Evolutionary conservation across 2,329 filamentous ascomycete genomes (phyloP), one percentile per base, ranked within the genome.

Genomic region (Neofusicoccum sp.): DNA sequence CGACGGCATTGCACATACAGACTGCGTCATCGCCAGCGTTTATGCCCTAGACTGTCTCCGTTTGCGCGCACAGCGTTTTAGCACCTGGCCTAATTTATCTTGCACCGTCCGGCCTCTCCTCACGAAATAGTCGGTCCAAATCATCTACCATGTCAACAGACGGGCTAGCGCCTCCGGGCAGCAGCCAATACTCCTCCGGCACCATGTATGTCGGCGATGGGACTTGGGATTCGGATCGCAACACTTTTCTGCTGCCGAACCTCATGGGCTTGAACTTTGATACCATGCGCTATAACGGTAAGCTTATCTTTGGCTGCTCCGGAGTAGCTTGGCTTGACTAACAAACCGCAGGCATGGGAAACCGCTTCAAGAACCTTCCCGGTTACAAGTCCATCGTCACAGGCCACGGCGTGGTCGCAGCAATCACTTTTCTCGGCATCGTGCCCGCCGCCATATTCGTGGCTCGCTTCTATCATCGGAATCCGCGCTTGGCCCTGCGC

Each of bases 251-350:
- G 61, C 79, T 95, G 58, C 91, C 91, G 39, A 93, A 93, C 71
- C 79, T 95, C 49, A 81, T 88, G 70, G 90, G 90, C 7, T 77
- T 92, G 67, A 91, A 93, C 73, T 91, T 92, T 74, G 89, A 89
- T 56, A 93, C 91, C 5, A 93, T 91, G 87, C 87, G 84, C 73
- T 93, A 92, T 78, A 95, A 95, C 84, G 91, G 90, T 92, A 79
- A 68, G 81, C 70, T 28, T 36, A 2, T 16, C 44, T 28, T 39
- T 52, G 41, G 39, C 3, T 9, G 33, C 5, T 29, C 36, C 6
- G 8, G 6, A 12, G 3, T 43, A 16, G 12, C 14, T 12, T 6
- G 34, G 6, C 16, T 11, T 5, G 2, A 22, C 33, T 61, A 39
- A 48, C 44, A 22, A 58, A 39, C n/a, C 22, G n/a, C 29, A 91